These are phyloP conservation scores for Albizia julibrissin DNA, from an alignment of 306 rosid species.

Conservation along the genomic window DNA sequence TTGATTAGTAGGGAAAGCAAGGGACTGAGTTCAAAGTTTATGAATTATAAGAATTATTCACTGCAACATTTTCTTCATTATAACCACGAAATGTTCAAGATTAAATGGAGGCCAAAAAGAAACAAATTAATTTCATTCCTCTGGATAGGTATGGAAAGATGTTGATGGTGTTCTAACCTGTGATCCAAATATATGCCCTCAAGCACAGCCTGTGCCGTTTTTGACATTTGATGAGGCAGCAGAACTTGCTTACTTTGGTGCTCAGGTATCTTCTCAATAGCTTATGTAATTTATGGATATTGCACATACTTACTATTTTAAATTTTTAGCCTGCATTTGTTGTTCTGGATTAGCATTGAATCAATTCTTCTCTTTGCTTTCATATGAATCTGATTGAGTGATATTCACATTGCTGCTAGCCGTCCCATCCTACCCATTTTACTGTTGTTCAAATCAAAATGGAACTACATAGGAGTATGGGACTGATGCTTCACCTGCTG, in stretches of 20 bases:
- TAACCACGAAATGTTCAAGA: background rate
- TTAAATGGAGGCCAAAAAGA: conserved; percentile 1
- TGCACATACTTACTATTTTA: background rate
- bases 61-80: conserved; percentile 16
- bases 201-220: conserved; percentile 81
- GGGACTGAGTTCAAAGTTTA: conserved; percentile 21
- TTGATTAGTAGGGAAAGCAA: conserved; percentile 18
- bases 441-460: background rate
- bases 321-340: background rate
- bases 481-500: background rate
- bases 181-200: conserved; percentile 78
- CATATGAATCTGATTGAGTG: background rate
- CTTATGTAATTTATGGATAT: conserved; percentile 31
- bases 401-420: conserved; percentile 18
- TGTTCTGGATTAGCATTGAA: conserved; percentile 26
- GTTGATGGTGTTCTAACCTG: conserved; percentile 97
- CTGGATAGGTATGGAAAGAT: conserved; percentile 95
- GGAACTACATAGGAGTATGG: conserved; percentile 21
- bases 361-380: conserved; percentile 15
- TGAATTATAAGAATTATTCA: conserved; percentile 14
- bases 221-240: conserved; percentile 98
- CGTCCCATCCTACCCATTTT: background rate
- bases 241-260: conserved; percentile 98
- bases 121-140: conserved; percentile 23
- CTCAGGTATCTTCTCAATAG: conserved; percentile 66